Conservation (phyloP, 2,329 filamentous ascomycete species). For the Exophiala sp. region DNA sequence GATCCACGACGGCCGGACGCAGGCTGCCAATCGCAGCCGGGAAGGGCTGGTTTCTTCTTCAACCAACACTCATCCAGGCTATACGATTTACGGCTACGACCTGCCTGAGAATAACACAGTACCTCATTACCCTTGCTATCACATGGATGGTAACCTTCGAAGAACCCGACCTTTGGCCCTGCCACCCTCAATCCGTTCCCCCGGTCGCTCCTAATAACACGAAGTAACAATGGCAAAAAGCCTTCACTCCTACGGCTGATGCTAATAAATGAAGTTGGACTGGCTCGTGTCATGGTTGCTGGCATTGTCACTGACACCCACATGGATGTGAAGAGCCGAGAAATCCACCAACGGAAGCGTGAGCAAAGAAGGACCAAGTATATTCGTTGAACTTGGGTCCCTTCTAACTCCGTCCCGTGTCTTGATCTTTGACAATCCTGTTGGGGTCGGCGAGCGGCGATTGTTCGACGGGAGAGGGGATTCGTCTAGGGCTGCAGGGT, state of each 20-base stretch:
- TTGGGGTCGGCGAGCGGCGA: constrained; percentile 7
- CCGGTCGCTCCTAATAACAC: background rate
- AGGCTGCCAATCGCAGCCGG: constrained; percentile 20
- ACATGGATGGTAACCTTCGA: constrained; percentile 2
- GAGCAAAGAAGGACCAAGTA: too few relatives aligned
- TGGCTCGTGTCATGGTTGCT: background rate
- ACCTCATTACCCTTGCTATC: constrained; percentile 6
- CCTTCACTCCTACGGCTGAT: background rate
- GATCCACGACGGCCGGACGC: constrained; percentile 22
- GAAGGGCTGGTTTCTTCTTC: constrained; percentile 10
- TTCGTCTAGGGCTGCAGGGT: background rate
- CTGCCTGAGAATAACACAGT: constrained; percentile 4
- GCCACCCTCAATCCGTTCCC: background rate
- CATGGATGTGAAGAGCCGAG: background rate
- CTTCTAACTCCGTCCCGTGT: background rate
- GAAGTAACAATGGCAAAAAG: background rate
- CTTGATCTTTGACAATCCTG: background rate
- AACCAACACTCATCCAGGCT: background rate
- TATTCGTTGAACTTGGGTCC: background rate
- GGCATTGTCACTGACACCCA: background rate
- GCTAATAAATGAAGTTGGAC: background rate
- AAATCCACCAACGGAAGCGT: background rate
- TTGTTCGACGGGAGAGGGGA: background rate
- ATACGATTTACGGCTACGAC: constrained; percentile 11
- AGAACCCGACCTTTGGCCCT: background rate